These are phyloP conservation scores for Globisporangium lucens DNA, from an alignment of 352 stramenopile genomes.

Conservation along the genomic window DNA sequence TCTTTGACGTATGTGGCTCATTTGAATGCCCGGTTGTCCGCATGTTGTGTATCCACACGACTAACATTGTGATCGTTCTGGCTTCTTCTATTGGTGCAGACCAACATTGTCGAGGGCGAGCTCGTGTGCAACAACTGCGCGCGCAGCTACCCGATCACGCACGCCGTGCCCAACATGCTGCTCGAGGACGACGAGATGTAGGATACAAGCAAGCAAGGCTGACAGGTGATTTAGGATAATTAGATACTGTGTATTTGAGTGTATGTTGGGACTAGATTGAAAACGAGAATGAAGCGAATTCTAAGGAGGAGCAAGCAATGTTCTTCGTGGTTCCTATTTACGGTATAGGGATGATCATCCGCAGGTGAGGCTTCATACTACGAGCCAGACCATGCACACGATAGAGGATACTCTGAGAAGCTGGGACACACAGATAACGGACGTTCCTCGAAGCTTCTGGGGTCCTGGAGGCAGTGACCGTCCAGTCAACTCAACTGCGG, in stretches of 20 bases:
- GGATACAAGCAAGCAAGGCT: too few relatives aligned
- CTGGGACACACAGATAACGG: not conserved
- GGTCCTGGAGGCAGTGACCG: not conserved
- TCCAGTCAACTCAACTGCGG: not conserved
- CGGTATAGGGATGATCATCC: not conserved
- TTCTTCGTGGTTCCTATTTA: not conserved
- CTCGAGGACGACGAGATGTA: conserved; percentile 85
- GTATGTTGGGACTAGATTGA: not conserved
- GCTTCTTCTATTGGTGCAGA: conserved; percentile 28
- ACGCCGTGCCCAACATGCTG: conserved; percentile 85
- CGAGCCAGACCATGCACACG: not conserved
- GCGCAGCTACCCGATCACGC: conserved; percentile 71
- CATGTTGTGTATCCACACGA: not conserved
- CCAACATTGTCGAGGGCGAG: conserved; percentile 82
- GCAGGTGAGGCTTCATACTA: not conserved
- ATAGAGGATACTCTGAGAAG: not conserved
- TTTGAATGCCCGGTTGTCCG: not conserved
- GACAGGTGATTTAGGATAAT: not conserved
- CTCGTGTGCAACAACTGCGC: conserved; percentile 84
- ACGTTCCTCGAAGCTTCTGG: not conserved
- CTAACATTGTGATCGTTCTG: not conserved
- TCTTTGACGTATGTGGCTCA: conserved; percentile 64
- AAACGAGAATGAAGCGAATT: not conserved
- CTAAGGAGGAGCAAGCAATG: not conserved
- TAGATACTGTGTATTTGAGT: conserved; percentile 5